Percentiles rank a stretch among this genome's conserved stretches.
These are phyloP conservation scores for Aspergillus biplanus DNA, from an alignment of 495 filamentous ascomycete species.

Conservation along the genomic window DNA sequence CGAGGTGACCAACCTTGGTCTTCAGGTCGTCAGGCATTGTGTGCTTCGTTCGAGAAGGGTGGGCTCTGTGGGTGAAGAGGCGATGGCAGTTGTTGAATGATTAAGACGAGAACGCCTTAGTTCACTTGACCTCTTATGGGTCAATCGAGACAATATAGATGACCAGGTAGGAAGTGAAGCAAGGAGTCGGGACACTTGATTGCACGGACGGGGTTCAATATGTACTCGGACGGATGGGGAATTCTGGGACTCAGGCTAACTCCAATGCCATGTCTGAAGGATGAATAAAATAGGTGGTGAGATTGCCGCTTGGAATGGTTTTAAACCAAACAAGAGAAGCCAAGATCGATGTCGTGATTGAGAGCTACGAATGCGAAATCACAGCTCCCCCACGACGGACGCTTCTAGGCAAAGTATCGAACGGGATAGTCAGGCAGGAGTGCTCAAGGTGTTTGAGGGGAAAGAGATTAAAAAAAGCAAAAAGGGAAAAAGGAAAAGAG, in stretches of 20 bases:
- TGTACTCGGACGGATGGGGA: conserved; percentile 1
- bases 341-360: conserved; percentile 36
- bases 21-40: conserved; percentile 44
- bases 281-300: conserved; percentile 15
- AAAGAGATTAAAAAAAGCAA: conserved; percentile 27
- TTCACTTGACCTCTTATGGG: conserved; percentile 9
- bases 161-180: conserved; percentile 3
- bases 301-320: conserved; percentile 15
- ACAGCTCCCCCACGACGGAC: conserved; percentile 15
- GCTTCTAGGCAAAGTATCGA: conserved; percentile 6
- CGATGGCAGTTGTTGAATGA: too few species aligned
- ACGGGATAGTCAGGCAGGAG: conserved; percentile 3
- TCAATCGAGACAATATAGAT: neutral
- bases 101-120: neutral
- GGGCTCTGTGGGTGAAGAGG: neutral
- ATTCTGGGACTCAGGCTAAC: conserved; percentile 14
- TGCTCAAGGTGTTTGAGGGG: conserved; percentile 14
- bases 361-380: conserved; percentile 27
- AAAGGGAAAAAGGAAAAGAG: conserved; percentile 24
- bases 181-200: neutral
- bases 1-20: conserved; percentile 65
- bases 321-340: conserved; percentile 24
- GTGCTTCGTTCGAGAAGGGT: neutral
- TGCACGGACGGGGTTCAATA: neutral
- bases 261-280: conserved; percentile 17